A percentile compares a stretch with the other conserved stretches of the same genome.
These are phyloP conservation scores for Prosopis cineraria DNA, from an alignment of 306 rosid genomes.

Conservation along the genomic window DNA sequence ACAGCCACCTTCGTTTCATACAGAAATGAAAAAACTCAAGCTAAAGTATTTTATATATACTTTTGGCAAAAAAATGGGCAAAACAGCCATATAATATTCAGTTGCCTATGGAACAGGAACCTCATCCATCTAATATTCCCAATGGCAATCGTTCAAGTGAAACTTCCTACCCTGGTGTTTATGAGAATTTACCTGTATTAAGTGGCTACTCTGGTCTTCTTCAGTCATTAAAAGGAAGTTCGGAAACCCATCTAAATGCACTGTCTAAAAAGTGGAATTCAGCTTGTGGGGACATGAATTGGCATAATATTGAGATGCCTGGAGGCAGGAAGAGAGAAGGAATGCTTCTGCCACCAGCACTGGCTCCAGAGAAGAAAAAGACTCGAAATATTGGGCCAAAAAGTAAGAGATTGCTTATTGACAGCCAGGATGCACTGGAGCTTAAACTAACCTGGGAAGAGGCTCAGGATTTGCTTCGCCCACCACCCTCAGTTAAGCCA, in stretches of 20 bases:
- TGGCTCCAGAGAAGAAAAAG: slow-evolving; percentile 81
- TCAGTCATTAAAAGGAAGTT: slow-evolving; percentile 86
- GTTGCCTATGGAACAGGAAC: slow-evolving; percentile 74
- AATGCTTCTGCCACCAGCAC: slow-evolving; percentile 60
- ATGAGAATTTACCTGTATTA: slow-evolving; percentile 87
- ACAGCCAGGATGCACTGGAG: slow-evolving; percentile 92
- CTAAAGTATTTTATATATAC: slow-evolving; percentile 42
- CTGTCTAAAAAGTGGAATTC: slow-evolving; percentile 74
- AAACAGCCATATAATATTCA: slow-evolving; percentile 43
- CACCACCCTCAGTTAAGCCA: slow-evolving; percentile 88
- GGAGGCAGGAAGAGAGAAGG: slow-evolving; percentile 76
- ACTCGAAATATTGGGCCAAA: slow-evolving; percentile 92
- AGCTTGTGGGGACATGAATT: slow-evolving; percentile 67
- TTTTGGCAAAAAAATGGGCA: neutral
- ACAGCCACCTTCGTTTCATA: slow-evolving; percentile 44
- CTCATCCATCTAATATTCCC: slow-evolving; percentile 72
- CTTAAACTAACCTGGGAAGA: slow-evolving; percentile 96
- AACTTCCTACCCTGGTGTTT: slow-evolving; percentile 82
- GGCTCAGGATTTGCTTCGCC: slow-evolving; percentile 95
- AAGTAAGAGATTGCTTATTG: slow-evolving; percentile 93
- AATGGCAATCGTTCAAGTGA: slow-evolving; percentile 85
- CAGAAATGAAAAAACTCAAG: slow-evolving; percentile 36
- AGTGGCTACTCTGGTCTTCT: slow-evolving; percentile 97
- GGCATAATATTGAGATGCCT: slow-evolving; percentile 71
- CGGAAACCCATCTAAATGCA: slow-evolving; percentile 70